Evolutionary conservation across 129 eudicot genomes (phyloP), one percentile per base, ranked within the genome.

Genomic region (Sambucus nigra): DNA sequence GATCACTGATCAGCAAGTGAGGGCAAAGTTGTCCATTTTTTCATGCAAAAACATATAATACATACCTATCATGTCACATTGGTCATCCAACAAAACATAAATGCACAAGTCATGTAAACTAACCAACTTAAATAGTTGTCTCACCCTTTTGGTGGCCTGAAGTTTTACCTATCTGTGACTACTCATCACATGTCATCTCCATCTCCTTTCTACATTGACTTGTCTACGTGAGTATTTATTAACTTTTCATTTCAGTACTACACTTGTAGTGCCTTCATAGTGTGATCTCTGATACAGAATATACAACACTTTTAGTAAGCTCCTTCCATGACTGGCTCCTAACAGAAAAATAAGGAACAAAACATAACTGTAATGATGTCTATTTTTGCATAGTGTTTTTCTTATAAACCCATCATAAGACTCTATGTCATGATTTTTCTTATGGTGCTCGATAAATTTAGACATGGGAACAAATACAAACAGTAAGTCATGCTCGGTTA

Each of bases 291-390:
- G 21, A 5, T 8, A 25, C 27, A 20, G 40, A 57, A 3, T 26
- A 24, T 58, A 39, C 16, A 27, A 7, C 18, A 19, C 21, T 42
- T 58, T 42, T 45, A 27, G 54, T n/a, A 45, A 44, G 26, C 18
- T 35, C 48, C 3, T 35, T 7, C 0, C 8, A 13, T 60, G 56
- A 47, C 29, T 61, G 66, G 48, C 31, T 61, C 31, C n/a, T n/a
- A n/a, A n/a, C n/a, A n/a, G n/a, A n/a, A n/a, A n/a, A n/a, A n/a
- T n/a, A n/a, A n/a, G n/a, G n/a, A n/a, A n/a, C n/a, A n/a, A n/a
- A n/a, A n/a, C n/a, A n/a, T n/a, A n/a, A n/a, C n/a, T n/a, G n/a
- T n/a, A n/a, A n/a, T n/a, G n/a, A n/a, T n/a, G n/a, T n/a, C n/a
- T n/a, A n/a, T n/a, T n/a, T n/a, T n/a, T n/a, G n/a, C n/a, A n/a